Evolutionary conservation across 495 filamentous ascomycete genomes (phyloP).

Genomic region (Penicillium paradoxum): DNA sequence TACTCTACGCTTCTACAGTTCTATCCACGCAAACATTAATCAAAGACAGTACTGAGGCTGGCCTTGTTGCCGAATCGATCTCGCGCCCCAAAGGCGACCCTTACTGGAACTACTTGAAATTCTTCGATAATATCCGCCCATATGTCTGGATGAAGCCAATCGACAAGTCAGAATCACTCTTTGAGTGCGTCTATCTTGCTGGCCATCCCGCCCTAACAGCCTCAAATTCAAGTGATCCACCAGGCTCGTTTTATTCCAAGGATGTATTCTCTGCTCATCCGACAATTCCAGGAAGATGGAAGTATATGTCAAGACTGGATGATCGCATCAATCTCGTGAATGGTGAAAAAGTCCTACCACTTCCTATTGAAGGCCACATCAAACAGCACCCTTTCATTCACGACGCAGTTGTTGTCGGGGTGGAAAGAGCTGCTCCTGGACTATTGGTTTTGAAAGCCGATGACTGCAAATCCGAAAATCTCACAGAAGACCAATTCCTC

Average conservation of each 20-base stretch:
- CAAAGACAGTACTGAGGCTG: constrained; percentile 48
- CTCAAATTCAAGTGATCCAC: constrained; percentile 51
- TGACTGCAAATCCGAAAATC: constrained; percentile 17
- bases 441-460: constrained; percentile 47
- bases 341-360: constrained; percentile 66
- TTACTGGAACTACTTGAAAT: constrained; percentile 51
- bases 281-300: constrained; percentile 55
- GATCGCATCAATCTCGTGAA: constrained; percentile 60
- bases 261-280: constrained; percentile 63
- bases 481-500: constrained; percentile 39
- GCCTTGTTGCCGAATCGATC: constrained; percentile 46
- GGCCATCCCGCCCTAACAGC: constrained; percentile 47
- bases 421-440: constrained; percentile 46
- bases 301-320: constrained; percentile 58
- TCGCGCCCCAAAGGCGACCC: constrained; percentile 42
- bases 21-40: background rate
- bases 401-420: constrained; percentile 58
- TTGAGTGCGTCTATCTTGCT: constrained; percentile 49
- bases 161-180: constrained; percentile 33
- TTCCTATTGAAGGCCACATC: constrained; percentile 55
- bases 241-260: constrained; percentile 49
- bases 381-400: constrained; percentile 45
- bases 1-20: background rate
- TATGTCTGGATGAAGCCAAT: constrained; percentile 50
- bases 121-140: constrained; percentile 40